Percentiles rank a stretch among this genome's conserved stretches.
Conservation (phyloP, 1,139 yeast species). For the Suhomyces maxii region DNA sequence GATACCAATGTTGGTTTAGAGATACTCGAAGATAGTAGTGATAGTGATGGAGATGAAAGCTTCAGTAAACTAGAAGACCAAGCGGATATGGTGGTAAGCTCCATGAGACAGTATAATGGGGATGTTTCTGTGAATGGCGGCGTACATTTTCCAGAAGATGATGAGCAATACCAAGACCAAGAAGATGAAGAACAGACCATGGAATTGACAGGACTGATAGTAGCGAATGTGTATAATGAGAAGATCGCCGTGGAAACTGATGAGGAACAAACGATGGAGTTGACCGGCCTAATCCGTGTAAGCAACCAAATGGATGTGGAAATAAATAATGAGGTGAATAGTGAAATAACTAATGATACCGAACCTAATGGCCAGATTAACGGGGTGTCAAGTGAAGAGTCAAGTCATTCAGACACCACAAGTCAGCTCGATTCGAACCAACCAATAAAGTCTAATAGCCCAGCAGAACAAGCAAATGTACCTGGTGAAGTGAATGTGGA, state of each 20-base stretch:
- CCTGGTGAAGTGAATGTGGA: too few relatives aligned
- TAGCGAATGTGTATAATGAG: neutral
- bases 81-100: slow-evolving; percentile 6
- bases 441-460: too few relatives aligned
- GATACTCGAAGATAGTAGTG: slow-evolving; percentile 16
- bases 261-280: neutral
- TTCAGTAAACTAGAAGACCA: slow-evolving; percentile 6
- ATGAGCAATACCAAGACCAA: slow-evolving; percentile 4
- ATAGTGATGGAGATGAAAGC: slow-evolving; percentile 9
- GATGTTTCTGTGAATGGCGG: neutral
- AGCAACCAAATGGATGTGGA: too few relatives aligned
- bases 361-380: too few relatives aligned
- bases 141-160: neutral
- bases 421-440: too few relatives aligned
- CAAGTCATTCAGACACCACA: too few relatives aligned
- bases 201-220: slow-evolving; percentile 18
- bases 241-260: neutral
- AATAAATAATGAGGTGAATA: too few relatives aligned
- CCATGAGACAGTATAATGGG: neutral
- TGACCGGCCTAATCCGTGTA: neutral
- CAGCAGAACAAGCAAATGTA: too few relatives aligned
- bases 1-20: slow-evolving; percentile 11
- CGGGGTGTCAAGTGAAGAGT: too few relatives aligned
- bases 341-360: too few relatives aligned
- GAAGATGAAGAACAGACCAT: slow-evolving; percentile 21